Evolutionary conservation across 768 basidiomycete species (phyloP).

Genomic region (Suillus bovinus): DNA sequence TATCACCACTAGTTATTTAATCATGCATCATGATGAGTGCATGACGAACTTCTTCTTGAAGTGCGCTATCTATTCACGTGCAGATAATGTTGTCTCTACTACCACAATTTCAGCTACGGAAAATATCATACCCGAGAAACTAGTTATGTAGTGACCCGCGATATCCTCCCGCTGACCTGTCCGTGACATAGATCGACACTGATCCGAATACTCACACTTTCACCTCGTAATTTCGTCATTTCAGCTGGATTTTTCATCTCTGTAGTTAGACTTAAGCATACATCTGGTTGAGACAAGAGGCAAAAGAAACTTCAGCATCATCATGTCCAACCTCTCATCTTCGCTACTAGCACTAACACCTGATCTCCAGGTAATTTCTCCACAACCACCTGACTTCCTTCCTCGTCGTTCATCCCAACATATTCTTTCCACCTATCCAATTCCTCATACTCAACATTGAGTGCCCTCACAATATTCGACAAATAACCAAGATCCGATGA

Average conservation of each 20-base stretch:
- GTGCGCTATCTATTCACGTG: background rate
- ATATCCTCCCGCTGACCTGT: background rate
- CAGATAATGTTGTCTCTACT: background rate
- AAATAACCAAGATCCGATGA: constrained; percentile 87
- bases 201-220: constrained; percentile 13
- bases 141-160: background rate
- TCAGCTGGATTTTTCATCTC: background rate
- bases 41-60: background rate
- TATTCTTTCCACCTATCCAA: constrained; percentile 80
- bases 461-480: constrained; percentile 83
- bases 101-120: background rate
- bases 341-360: constrained; percentile 24
- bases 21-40: background rate
- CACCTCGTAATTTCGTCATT: constrained; percentile 9
- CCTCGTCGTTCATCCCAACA: constrained; percentile 58
- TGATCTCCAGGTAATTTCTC: constrained; percentile 23
- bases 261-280: background rate
- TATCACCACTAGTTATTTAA: constrained; percentile 27
- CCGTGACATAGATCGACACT: background rate
- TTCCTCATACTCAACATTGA: constrained; percentile 85
- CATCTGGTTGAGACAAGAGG: background rate
- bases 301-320: constrained; percentile 2
- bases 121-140: background rate
- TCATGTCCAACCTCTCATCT: constrained; percentile 33
- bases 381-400: constrained; percentile 25